Evolutionary conservation across 345 rosid genomes (phyloP), one percentile per base, ranked within the genome.

Genomic region (Laguncularia racemosa): DNA sequence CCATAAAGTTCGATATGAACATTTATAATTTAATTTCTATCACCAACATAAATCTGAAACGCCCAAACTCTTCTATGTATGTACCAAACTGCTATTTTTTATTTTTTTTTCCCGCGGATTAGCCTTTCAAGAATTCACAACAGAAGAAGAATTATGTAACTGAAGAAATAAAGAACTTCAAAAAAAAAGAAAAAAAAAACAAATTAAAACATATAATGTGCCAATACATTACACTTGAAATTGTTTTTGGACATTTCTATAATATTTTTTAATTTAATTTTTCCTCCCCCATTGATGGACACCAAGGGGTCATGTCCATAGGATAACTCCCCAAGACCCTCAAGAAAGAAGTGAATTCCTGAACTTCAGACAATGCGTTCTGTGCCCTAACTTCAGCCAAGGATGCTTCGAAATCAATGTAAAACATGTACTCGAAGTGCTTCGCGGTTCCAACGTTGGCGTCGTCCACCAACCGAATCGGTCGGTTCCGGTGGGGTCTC

Each of bases 291-390:
- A 75, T 13, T 6, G 79, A 68, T 2, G 82, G 76, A 43, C 72
- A 69, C 83, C 83, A 78, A 0, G 83, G 80, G 0, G 83, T 78
- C 83, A 78, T 78, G 62, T 78, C 83, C 77, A 75, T 78, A 1
- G 83, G 83, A 43, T 78, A 78, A 50, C 83, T 78, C 12, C 83
- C 83, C 56, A 78, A 48, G 9, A 78, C 83, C 64, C 83, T 60
- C 61, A 78, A 64, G 71, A 78, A 78, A 13, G 83, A 78, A 8
- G 83, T 75, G 77, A 78, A 78, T 60, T 78, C 83, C 66, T 78
- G 83, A 38, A 78, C 83, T 57, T 78, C 83, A 19, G 83, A 77
- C 53, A 78, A 64, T 14, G 83, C 83, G 48, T 78, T 75, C 61
- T 78, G 83, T 6, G 80, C 79, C 53, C 80, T 60, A 44, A 60